Evolutionary conservation across 345 rosid genomes (phyloP).

Genomic region (Balakata baccata): DNA sequence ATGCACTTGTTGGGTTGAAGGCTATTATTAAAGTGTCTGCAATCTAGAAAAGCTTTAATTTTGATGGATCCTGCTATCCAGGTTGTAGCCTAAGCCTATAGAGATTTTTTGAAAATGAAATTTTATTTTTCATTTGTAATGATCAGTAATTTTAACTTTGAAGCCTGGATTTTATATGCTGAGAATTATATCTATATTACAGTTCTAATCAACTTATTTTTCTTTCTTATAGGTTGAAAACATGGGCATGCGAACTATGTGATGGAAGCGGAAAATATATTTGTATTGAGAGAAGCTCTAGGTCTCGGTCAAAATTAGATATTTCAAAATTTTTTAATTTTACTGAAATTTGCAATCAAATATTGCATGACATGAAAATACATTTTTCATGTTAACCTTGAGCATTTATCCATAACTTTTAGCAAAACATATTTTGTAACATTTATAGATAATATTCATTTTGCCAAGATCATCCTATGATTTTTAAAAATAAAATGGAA

Average conservation of each 20-base stretch:
- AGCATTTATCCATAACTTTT: no score
- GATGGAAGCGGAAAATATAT: no score
- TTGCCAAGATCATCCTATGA: no score
- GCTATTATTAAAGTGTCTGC: not conserved
- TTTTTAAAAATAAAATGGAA: no score
- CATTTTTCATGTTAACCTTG: no score
- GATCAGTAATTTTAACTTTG: not conserved
- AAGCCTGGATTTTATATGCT: not conserved
- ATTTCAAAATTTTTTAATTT: no score
- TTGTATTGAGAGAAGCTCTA: no score
- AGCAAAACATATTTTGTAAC: no score
- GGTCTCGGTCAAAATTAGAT: no score
- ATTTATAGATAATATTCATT: no score
- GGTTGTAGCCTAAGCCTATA: not conserved
- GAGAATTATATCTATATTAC: not conserved
- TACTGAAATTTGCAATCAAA: no score
- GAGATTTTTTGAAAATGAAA: not conserved
- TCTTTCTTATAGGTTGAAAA: conserved; percentile 76
- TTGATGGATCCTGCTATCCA: not conserved
- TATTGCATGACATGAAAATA: no score
- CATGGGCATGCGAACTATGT: conserved; percentile 87
- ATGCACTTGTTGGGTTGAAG: not conserved
- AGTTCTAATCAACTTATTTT: conserved; percentile 2
- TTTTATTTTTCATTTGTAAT: not conserved
- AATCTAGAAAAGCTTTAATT: not conserved